Conservation (phyloP, 352 stramenopile species). For the Aphanomyces cochlioides region DNA sequence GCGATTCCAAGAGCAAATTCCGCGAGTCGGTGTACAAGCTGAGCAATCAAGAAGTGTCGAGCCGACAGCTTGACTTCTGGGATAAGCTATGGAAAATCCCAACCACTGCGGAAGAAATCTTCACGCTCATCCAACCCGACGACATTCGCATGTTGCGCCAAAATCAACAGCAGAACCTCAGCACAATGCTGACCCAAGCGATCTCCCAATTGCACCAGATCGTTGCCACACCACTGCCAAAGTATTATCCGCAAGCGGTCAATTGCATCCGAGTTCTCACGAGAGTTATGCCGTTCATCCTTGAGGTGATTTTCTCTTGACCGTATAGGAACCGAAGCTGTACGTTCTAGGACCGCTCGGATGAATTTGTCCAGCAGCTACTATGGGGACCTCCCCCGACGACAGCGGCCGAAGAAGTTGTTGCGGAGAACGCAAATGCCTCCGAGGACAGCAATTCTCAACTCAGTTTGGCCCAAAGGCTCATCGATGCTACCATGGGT, state of each 20-base stretch:
- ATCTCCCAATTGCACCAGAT: slow-evolving; percentile 83
- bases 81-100: slow-evolving; percentile 87
- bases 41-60: slow-evolving; percentile 82
- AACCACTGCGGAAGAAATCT: slow-evolving; percentile 85
- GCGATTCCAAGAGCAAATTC: slow-evolving; percentile 89
- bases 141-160: slow-evolving; percentile 85
- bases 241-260: slow-evolving; percentile 83
- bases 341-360: slow-evolving; percentile 30
- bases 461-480: slow-evolving; percentile 60
- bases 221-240: slow-evolving; percentile 81
- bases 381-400: slow-evolving; percentile 52
- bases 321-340: too few species aligned
- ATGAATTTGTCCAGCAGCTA: slow-evolving; percentile 80
- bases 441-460: slow-evolving; percentile 30
- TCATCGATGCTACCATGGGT: slow-evolving; percentile 84
- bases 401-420: slow-evolving; percentile 31
- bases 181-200: slow-evolving; percentile 76
- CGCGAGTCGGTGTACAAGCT: slow-evolving; percentile 89
- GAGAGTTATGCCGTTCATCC: slow-evolving; percentile 78
- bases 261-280: slow-evolving; percentile 83
- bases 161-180: slow-evolving; percentile 76
- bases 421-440: slow-evolving; percentile 28
- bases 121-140: slow-evolving; percentile 85
- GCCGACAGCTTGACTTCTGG: slow-evolving; percentile 87
- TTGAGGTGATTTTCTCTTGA: slow-evolving; percentile 41